phyloP scores from a whole-genome alignment of 306 rosid genomes.

The Fragaria nilgerrensis region DNA sequence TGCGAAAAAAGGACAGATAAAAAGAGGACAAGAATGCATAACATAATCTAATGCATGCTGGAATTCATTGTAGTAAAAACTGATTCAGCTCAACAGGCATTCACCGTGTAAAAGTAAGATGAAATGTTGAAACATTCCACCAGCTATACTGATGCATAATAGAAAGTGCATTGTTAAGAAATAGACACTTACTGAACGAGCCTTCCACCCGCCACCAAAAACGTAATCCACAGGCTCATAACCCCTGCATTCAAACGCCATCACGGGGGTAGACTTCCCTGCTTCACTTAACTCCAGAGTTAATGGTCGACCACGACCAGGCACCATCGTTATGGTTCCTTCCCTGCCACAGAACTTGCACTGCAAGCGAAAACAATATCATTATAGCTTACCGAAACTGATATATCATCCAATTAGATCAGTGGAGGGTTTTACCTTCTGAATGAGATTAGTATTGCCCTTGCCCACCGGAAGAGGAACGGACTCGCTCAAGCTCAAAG shows the following conservation, averaged over 20 bases:
- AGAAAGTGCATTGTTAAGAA: background rate
- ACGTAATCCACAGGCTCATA: constrained; percentile 66
- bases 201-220: constrained; percentile 70
- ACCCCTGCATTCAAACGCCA: constrained; percentile 89
- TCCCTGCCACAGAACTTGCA: constrained; percentile 93
- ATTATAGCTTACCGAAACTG: background rate
- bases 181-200: constrained; percentile 69
- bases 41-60: background rate
- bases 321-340: constrained; percentile 78
- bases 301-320: constrained; percentile 69
- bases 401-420: background rate
- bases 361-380: constrained; percentile 27
- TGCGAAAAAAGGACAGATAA: background rate
- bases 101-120: background rate
- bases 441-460: constrained; percentile 76
- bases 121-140: background rate
- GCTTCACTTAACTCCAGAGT: constrained; percentile 32
- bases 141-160: background rate
- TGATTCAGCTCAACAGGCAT: background rate
- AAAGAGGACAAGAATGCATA: background rate
- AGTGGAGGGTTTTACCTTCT: constrained; percentile 47
- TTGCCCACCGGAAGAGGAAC: constrained; percentile 73
- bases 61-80: background rate
- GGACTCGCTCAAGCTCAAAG: constrained; percentile 61
- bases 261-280: constrained; percentile 65